Evolutionary conservation across 495 filamentous ascomycete species (phyloP).

Genomic region (Hyaloscypha finlandica): DNA sequence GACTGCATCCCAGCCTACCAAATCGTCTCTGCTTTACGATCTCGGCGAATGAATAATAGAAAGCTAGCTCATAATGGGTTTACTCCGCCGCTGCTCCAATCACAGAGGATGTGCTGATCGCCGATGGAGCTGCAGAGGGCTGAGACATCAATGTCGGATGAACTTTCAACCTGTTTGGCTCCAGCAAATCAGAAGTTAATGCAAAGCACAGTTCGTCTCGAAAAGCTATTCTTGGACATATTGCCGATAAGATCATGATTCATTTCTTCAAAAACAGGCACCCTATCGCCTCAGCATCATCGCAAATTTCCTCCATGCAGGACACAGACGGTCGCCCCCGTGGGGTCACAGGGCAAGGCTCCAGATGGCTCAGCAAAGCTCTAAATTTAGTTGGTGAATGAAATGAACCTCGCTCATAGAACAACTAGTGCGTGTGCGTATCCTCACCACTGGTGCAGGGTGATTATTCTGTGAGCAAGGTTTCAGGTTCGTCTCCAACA

Average conservation of each 20-base stretch:
- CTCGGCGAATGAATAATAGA: neutral
- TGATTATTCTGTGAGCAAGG: neutral
- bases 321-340: neutral
- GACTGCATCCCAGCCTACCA: neutral
- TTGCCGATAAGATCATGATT: neutral
- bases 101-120: neutral
- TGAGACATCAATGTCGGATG: neutral
- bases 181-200: neutral
- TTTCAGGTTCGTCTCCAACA: neutral
- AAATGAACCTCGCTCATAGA: neutral
- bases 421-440: neutral
- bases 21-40: neutral
- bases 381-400: neutral
- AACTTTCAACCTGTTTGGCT: neutral
- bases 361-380: neutral
- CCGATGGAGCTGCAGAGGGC: neutral
- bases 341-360: neutral
- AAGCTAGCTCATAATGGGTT: constrained; percentile 5
- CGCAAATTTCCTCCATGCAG: neutral
- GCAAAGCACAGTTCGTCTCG: neutral
- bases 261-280: neutral
- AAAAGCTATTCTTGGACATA: neutral
- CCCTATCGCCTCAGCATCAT: neutral
- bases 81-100: neutral
- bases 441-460: neutral